Conservation (phyloP, 331 rosid species). For the Cydonia oblonga region DNA sequence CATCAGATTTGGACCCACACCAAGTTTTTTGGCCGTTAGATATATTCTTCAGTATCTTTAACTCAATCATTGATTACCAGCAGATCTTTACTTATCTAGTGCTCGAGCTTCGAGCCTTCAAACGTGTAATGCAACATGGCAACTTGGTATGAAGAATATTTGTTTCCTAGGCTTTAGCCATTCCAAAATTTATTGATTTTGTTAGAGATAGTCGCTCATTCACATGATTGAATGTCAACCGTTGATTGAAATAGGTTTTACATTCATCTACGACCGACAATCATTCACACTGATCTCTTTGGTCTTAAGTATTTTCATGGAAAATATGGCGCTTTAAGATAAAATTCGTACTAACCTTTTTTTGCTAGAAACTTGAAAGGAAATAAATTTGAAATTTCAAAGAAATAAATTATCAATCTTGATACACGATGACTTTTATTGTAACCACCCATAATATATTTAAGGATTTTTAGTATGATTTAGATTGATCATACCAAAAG, state of each 20-base stretch:
- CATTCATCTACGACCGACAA: neutral
- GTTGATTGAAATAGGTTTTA: neutral
- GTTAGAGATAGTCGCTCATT: neutral
- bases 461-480: no score
- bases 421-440: no score
- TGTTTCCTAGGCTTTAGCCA: neutral
- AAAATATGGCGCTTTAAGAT: no score
- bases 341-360: no score
- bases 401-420: no score
- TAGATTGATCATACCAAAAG: no score
- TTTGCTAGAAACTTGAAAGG: no score
- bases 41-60: neutral
- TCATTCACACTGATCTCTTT: neutral
- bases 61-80: neutral
- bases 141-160: neutral
- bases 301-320: no score
- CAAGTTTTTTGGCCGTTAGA: neutral
- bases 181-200: no score
- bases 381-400: no score
- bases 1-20: neutral
- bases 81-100: neutral
- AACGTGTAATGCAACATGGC: neutral
- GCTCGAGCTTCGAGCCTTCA: neutral
- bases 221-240: accelerated
- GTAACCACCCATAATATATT: no score